These are phyloP conservation scores for Cyclotella atomus DNA, from an alignment of 108 stramenopile genomes.

Conservation along the genomic window DNA sequence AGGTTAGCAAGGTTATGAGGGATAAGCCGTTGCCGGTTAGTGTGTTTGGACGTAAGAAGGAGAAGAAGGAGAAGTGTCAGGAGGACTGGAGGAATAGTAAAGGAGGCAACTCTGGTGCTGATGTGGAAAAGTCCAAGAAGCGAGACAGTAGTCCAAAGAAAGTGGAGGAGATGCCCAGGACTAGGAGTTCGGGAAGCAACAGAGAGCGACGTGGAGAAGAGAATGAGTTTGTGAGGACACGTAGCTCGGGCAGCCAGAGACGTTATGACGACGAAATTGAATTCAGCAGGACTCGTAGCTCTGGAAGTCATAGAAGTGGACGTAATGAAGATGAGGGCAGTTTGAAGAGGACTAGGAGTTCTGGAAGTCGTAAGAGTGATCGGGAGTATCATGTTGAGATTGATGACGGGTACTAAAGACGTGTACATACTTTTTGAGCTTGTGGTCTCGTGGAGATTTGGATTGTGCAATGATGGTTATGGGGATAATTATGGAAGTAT, in stretches of 20 bases:
- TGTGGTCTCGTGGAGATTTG: too few relatives aligned
- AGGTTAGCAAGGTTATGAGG: background rate
- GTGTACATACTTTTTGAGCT: too few relatives aligned
- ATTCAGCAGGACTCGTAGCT: background rate
- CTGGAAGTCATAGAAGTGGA: background rate
- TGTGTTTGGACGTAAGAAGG: background rate
- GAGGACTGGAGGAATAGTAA: slow-evolving; percentile 2
- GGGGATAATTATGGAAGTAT: too few relatives aligned
- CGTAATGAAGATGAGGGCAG: too few relatives aligned
- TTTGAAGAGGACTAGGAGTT: too few relatives aligned
- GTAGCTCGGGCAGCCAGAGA: background rate
- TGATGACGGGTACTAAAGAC: too few relatives aligned
- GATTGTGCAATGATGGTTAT: too few relatives aligned
- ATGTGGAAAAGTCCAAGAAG: background rate
- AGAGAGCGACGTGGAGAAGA: background rate
- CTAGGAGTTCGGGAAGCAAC: background rate
- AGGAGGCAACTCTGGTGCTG: background rate
- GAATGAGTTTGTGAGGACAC: slow-evolving; percentile 1
- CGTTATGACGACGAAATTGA: background rate
- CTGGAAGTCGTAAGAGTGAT: too few relatives aligned
- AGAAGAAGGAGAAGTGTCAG: background rate
- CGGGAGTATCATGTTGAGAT: too few relatives aligned
- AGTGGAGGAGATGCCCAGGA: background rate
- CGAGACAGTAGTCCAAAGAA: too few relatives aligned
- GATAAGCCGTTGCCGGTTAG: slow-evolving; percentile 1